These are phyloP conservation scores for Pyrrhoderma noxium DNA, from an alignment of 1,284 basidiomycete genomes.

Conservation along the genomic window DNA sequence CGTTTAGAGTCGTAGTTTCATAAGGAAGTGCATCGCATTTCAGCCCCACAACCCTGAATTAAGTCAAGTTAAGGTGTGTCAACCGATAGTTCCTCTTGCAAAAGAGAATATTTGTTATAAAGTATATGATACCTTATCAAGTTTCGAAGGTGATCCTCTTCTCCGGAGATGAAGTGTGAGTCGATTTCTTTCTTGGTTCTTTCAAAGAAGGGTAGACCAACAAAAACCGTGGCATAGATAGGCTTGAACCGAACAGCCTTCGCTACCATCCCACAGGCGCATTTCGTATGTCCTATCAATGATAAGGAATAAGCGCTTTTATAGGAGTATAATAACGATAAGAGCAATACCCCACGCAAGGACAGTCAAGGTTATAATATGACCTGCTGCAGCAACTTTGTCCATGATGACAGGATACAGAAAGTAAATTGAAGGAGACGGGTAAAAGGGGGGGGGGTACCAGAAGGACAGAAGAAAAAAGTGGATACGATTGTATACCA, in stretches of 20 bases:
- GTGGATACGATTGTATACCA: no score
- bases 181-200: constrained; percentile 8
- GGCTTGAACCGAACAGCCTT: constrained; percentile 2
- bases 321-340: neutral
- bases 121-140: constrained; percentile 14
- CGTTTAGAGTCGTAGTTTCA: neutral
- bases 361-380: neutral
- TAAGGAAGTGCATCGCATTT: neutral
- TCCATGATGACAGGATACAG: neutral
- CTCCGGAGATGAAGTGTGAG: neutral
- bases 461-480: no score
- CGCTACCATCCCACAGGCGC: constrained; percentile 5
- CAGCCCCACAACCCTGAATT: constrained; percentile 5
- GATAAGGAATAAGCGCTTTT: no score
- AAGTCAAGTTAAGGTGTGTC: neutral
- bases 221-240: constrained; percentile 4
- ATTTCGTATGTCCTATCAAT: constrained; percentile 10
- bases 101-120: no score
- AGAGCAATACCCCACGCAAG: neutral
- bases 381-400: neutral
- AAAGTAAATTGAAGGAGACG: no score
- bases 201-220: neutral
- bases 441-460: no score
- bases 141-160: neutral
- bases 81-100: no score